Evolutionary conservation across 257 asterid genomes (phyloP), one percentile per base, ranked within the genome.

Genomic region (Buddleja alternifolia): DNA sequence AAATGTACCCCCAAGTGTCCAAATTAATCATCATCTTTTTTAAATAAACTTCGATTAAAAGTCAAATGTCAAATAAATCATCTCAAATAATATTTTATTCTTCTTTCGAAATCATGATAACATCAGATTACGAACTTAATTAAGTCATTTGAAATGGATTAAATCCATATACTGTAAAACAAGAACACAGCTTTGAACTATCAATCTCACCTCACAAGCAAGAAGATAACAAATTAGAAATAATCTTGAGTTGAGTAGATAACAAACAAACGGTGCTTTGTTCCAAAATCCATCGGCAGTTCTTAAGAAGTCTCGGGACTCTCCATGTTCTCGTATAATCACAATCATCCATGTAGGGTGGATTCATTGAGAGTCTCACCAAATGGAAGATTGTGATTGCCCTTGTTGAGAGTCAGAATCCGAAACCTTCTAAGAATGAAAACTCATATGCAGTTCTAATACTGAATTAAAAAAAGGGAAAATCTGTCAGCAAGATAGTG

Each of bases 401-500:
- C n/a, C n/a, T n/a, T n/a, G n/a, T n/a, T n/a, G n/a, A n/a, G n/a
- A n/a, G n/a, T n/a, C n/a, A n/a, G n/a, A n/a, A n/a, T n/a, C n/a
- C n/a, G n/a, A n/a, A n/a, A n/a, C n/a, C n/a, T n/a, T n/a, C n/a
- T n/a, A n/a, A n/a, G n/a, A n/a, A n/a, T n/a, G n/a, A n/a, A n/a
- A 56, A 39, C 8, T 48, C 42, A 69, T 60, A 60, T 50, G 52
- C 39, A 19, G 37, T 32, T 48, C 41, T 36, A 1, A 20, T 37
- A 47, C 65, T 60, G 53, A 29, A 29, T 29, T 29, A 29, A 29
- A 29, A 29, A 5, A 29, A n/a, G 59, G 40, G 36, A 70, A 32
- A 45, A 67, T 77, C 74, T 66, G 84, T 73, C 67, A 58, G 25
- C 73, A 20, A 62, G 68, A 57, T 51, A 73, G 66, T 71, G 50